Percentiles rank a stretch among this genome's conserved stretches.
These are phyloP conservation scores for Sherardia arvensis DNA, from an alignment of 257 asterid genomes.

Conservation along the genomic window DNA sequence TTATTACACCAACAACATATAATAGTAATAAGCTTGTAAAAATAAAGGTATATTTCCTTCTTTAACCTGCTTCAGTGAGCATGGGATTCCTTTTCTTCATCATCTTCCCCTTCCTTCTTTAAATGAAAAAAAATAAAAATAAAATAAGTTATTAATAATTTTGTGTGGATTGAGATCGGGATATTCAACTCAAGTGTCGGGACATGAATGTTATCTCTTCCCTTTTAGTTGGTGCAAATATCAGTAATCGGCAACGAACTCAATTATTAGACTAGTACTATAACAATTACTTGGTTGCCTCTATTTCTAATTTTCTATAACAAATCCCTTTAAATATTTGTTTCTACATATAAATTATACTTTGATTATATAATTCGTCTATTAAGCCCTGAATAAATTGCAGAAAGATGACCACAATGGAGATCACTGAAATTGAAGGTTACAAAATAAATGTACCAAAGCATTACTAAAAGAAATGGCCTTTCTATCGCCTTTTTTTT, in stretches of 20 bases:
- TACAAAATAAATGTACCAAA: constrained; percentile 11
- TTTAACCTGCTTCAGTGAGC: no score
- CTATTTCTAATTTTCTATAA: background rate
- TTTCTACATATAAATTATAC: no score
- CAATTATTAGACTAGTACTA: no score
- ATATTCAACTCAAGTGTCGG: background rate
- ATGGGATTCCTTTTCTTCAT: background rate
- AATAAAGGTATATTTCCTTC: no score
- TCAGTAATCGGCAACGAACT: background rate
- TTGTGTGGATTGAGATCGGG: background rate
- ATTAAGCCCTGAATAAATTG: background rate
- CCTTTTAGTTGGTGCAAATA: background rate
- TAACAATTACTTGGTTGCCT: background rate
- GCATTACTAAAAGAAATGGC: constrained; percentile 30
- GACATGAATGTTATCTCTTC: background rate
- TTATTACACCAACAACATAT: no score
- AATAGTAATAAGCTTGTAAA: no score
- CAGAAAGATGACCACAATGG: no score
- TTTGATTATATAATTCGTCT: no score
- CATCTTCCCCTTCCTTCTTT: background rate
- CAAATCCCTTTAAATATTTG: no score
- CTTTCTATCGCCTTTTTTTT: constrained; percentile 9
- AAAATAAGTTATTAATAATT: background rate
- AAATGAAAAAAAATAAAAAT: background rate
- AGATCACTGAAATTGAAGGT: constrained; percentile 13